Evolutionary conservation across 805 yeast genomes (phyloP).

Genomic region (Teunomyces atbi): DNA sequence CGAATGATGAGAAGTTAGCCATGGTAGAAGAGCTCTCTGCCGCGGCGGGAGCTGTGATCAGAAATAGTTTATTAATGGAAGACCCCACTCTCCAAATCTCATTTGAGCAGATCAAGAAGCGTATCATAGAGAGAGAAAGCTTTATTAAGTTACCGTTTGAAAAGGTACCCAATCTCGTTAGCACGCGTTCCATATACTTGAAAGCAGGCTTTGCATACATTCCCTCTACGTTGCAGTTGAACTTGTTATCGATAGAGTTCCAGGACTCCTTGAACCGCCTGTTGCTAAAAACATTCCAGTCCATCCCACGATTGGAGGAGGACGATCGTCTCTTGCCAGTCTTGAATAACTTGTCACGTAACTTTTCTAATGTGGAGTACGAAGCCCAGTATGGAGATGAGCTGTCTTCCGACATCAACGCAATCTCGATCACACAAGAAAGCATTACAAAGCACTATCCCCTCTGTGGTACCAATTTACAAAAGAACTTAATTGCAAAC

Average conservation of each 20-base stretch:
- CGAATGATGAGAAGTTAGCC: conserved; percentile 56
- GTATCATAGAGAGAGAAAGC: conserved; percentile 52
- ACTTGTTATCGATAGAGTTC: conserved; percentile 69
- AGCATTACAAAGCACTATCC: conserved; percentile 70
- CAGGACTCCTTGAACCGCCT: conserved; percentile 48
- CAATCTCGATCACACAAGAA: conserved; percentile 55
- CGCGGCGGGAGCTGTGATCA: conserved; percentile 49
- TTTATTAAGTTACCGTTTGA: conserved; percentile 88
- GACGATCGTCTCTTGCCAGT: conserved; percentile 88
- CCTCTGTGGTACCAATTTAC: conserved; percentile 69
- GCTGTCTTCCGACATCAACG: conserved; percentile 49
- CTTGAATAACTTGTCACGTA: conserved; percentile 68
- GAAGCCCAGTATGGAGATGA: conserved; percentile 37
- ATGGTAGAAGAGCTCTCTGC: conserved; percentile 51
- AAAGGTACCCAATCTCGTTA: conserved; percentile 73
- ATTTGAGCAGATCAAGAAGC: conserved; percentile 53
- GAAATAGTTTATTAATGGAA: conserved; percentile 26
- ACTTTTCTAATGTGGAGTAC: conserved; percentile 47
- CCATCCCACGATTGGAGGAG: conserved; percentile 83
- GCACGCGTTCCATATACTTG: conserved; percentile 67
- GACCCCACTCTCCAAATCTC: conserved; percentile 22
- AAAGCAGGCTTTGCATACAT: conserved; percentile 76
- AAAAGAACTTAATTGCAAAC: conserved; percentile 53
- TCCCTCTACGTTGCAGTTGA: conserved; percentile 77
- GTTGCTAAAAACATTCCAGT: conserved; percentile 67